A percentile compares a stretch with the other conserved stretches of the same genome.
phyloP scores from a whole-genome alignment of 495 filamentous ascomycete genomes.

The Aspergillus hancockii region DNA sequence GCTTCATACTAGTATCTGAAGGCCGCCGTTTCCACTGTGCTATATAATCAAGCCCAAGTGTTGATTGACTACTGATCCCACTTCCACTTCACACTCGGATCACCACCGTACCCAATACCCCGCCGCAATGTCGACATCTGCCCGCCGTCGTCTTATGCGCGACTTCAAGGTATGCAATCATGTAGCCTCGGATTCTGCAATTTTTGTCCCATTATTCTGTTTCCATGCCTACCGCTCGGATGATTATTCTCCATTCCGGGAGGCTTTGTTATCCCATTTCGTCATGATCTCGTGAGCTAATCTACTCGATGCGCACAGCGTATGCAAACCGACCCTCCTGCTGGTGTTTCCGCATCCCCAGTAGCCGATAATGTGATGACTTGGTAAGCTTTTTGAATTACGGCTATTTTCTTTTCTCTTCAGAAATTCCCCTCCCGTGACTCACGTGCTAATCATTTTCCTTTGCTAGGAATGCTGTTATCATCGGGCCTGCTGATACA shows the following conservation, averaged over 20 bases:
- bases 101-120: conserved; percentile 10
- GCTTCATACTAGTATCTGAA: background rate
- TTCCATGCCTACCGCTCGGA: background rate
- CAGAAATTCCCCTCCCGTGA: no score
- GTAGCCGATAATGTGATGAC: conserved; percentile 99
- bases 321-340: conserved; percentile 99
- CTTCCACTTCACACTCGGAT: background rate
- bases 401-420: background rate
- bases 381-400: conserved; percentile 60
- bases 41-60: background rate
- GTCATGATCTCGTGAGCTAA: conserved; percentile 21
- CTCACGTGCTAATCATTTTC: conserved; percentile 9
- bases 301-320: conserved; percentile 55
- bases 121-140: conserved; percentile 81
- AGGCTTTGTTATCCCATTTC: background rate
- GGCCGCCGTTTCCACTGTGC: background rate
- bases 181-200: background rate
- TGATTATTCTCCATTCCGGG: background rate
- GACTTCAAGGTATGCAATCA: conserved; percentile 84
- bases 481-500: conserved; percentile 95
- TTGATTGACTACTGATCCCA: background rate
- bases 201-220: background rate
- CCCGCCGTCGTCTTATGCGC: conserved; percentile 92
- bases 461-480: conserved; percentile 86
- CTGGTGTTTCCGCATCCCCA: conserved; percentile 94